A percentile compares a stretch with the other conserved stretches of the same genome.
Conservation (phyloP, 164 flowering plant genomes). For the Protea cynaroides region DNA sequence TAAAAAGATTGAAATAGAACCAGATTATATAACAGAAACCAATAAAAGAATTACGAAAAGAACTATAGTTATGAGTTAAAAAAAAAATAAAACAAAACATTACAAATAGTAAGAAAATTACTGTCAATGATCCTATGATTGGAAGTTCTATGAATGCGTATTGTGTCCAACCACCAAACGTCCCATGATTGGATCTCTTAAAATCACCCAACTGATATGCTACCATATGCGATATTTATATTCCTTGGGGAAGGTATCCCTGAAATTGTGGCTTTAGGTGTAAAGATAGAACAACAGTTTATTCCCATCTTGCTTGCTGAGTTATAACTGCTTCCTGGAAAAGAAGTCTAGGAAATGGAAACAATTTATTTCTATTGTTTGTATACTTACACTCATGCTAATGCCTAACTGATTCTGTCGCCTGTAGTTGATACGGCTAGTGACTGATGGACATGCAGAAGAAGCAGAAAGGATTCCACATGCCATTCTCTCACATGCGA, state of each 20-base stretch:
- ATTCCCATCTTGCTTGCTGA: background rate
- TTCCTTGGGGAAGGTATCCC: background rate
- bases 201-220: no score
- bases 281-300: background rate
- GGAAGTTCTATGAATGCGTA: no score
- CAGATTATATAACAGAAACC: no score
- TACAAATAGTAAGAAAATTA: no score
- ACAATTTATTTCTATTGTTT: background rate
- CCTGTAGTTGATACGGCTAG: constrained; percentile 66
- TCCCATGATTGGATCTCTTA: no score
- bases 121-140: no score
- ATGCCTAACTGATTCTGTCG: constrained; percentile 11
- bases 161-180: no score
- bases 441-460: constrained; percentile 31
- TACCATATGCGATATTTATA: no score
- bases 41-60: no score
- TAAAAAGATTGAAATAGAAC: no score
- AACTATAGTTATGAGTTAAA: no score
- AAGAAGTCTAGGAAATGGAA: background rate
- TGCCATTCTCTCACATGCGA: constrained; percentile 52
- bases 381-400: background rate
- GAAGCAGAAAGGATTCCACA: constrained; percentile 25
- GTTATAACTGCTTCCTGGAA: background rate
- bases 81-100: no score
- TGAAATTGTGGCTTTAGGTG: background rate